Evolutionary conservation across 2,329 filamentous ascomycete genomes (phyloP).

Genomic region (Akanthomyces dipterigenus): DNA sequence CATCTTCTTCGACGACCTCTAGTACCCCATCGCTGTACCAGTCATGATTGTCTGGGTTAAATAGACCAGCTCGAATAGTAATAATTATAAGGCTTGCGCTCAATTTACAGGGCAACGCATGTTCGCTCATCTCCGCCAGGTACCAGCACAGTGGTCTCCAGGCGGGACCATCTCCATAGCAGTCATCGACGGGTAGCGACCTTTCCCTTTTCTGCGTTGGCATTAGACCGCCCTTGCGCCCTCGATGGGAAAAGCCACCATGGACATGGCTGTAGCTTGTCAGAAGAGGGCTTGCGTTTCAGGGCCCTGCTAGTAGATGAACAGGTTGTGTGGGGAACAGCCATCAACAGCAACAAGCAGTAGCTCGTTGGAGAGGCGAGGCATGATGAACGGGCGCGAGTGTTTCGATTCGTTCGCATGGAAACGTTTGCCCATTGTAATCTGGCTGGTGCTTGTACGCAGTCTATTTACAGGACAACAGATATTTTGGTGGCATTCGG

Average conservation of each 20-base stretch:
- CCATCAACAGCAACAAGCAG: no score
- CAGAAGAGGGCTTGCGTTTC: constrained; percentile 10
- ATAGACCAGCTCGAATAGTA: background rate
- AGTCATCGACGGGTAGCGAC: background rate
- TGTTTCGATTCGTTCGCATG: background rate
- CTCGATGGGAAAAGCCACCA: background rate
- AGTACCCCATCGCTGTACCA: no score
- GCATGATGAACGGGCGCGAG: background rate
- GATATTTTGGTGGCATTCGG: background rate
- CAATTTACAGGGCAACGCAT: background rate
- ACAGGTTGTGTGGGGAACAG: background rate
- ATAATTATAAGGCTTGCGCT: background rate
- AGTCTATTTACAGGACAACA: background rate
- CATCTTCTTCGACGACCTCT: background rate
- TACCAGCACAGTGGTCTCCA: background rate
- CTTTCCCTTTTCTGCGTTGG: background rate
- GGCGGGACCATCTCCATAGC: background rate
- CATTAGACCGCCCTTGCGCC: background rate
- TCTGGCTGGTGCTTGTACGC: background rate
- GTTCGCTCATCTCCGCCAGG: constrained; percentile 3
- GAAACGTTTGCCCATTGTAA: background rate
- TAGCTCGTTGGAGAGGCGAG: background rate
- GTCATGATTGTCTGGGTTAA: no score
- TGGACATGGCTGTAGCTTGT: no score
- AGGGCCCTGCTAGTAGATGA: constrained; percentile 7